These are phyloP conservation scores for Populus tremula DNA, from an alignment of 345 rosid species.

Conservation along the genomic window DNA sequence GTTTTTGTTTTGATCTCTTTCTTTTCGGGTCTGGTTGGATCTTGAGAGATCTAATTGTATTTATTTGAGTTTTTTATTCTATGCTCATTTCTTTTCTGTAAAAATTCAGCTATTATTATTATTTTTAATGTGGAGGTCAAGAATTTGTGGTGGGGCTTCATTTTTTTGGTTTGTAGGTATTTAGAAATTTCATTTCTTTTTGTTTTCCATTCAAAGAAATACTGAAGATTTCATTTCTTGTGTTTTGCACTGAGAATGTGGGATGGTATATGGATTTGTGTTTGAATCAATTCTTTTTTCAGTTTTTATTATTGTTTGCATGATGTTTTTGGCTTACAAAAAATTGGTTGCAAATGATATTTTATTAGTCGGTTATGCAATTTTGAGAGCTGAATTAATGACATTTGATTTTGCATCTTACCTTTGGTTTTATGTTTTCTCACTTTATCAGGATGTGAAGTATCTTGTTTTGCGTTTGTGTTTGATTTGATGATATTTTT, in stretches of 20 bases:
- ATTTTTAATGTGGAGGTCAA: neutral
- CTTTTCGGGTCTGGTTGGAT: neutral
- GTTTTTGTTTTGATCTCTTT: neutral
- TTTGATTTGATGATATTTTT: neutral
- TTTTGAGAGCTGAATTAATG: neutral
- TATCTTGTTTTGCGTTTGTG: neutral
- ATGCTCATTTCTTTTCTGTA: neutral
- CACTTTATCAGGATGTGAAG: neutral
- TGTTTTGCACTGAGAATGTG: neutral
- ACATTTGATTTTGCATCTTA: neutral
- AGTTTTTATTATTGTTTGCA: neutral
- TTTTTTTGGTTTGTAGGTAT: neutral
- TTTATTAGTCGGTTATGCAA: neutral
- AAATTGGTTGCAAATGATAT: neutral
- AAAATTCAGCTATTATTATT: neutral
- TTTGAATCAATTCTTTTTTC: neutral
- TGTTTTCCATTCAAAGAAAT: neutral
- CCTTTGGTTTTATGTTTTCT: neutral
- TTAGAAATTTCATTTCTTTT: neutral
- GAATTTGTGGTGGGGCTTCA: neutral
- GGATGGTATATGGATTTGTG: neutral
- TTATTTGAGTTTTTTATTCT: neutral
- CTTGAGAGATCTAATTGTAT: conserved; percentile 10
- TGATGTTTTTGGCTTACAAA: neutral
- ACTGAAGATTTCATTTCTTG: neutral